Percentiles rank a stretch among this genome's conserved stretches.
These are phyloP conservation scores for Leptodontidium sp. DNA, from an alignment of 2,329 filamentous ascomycete species.

Conservation along the genomic window DNA sequence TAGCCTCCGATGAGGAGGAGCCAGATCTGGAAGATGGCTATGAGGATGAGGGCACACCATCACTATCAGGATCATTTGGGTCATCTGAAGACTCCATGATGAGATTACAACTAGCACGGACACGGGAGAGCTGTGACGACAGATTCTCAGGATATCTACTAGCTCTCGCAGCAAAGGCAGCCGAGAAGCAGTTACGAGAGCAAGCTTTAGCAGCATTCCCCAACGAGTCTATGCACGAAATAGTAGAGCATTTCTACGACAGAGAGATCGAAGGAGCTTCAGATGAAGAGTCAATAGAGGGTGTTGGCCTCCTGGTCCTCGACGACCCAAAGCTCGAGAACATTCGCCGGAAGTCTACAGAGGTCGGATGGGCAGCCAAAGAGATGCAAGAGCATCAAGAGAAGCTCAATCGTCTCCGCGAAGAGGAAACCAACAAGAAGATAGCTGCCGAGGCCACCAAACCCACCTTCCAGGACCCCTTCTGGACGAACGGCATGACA, in stretches of 20 bases:
- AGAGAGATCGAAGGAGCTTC: slow-evolving; percentile 45
- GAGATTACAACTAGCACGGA: slow-evolving; percentile 54
- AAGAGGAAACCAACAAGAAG: slow-evolving; percentile 46
- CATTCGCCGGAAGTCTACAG: slow-evolving; percentile 42
- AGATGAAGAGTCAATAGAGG: slow-evolving; percentile 45
- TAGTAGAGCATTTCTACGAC: slow-evolving; percentile 49
- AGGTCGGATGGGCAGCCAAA: slow-evolving; percentile 45
- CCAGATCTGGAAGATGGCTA: slow-evolving; percentile 55
- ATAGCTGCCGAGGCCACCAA: slow-evolving; percentile 46
- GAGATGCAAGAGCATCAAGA: slow-evolving; percentile 49
- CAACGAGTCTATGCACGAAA: slow-evolving; percentile 60
- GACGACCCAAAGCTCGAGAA: slow-evolving; percentile 36
- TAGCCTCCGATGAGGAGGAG: slow-evolving; percentile 50
- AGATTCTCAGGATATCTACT: slow-evolving; percentile 80
- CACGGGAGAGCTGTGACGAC: slow-evolving; percentile 76
- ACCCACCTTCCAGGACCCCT: slow-evolving; percentile 45
- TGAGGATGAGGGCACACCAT: slow-evolving; percentile 45
- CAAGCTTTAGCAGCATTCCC: slow-evolving; percentile 80
- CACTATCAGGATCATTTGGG: slow-evolving; percentile 44
- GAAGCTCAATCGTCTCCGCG: slow-evolving; percentile 43
- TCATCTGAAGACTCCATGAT: slow-evolving; percentile 47
- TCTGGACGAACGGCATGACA: slow-evolving; percentile 48
- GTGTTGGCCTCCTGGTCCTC: slow-evolving; percentile 41
- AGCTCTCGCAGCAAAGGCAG: slow-evolving; percentile 80
- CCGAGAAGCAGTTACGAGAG: slow-evolving; percentile 80